Base-by-base conservation (phyloP, 352 stramenopile species). In the Pythium insidiosum region DNA sequence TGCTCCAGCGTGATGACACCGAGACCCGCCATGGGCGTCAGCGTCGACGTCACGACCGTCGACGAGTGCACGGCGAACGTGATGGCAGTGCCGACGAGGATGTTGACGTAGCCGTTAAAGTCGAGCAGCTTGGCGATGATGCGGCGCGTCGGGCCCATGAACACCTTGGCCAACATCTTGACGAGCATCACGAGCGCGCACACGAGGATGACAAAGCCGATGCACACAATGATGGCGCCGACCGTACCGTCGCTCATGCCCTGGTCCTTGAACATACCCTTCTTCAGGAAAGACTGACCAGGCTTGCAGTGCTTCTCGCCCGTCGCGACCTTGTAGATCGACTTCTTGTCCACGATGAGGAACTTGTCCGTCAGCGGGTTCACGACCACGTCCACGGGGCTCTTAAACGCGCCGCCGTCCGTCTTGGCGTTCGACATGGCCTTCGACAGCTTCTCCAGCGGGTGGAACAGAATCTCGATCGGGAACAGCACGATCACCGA, bases 11-110 rank as follows among this genome's bases (percentile, higher is more conserved):
- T n/a, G n/a, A n/a, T n/a, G n/a, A n/a, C n/a, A n/a, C n/a, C n/a
- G n/a, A n/a, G n/a, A n/a, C n/a, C n/a, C n/a, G n/a, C n/a, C n/a
- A n/a, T n/a, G n/a, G 79, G 79, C 35, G 74, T 88, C 30, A 92
- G 61, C 10, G 70, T 65, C 36, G 67, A 84, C 2, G 76, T 89
- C 12, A 77, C 86, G 35, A 92, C 71, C 16, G 67, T 77, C 13
- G 65, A 84, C 50, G 58, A 78, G 52, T 92, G 79, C 7, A 89
- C 79, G 23, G 76, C 12, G n/a, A 89, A 64, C 18, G 79, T 92
- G 38, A 92, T 50, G 43, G 53, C 71, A 28, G 44, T 43, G 40
- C 79, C 79, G 45, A 89, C 62, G 24, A 69, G n/a, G n/a, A n/a
- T n/a, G n/a, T n/a, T n/a, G n/a, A n/a, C n/a, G n/a, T n/a, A n/a